Evolutionary conservation across 805 yeast genomes (phyloP), one percentile per base, ranked within the genome.

Genomic region (Komagataella ulmi): DNA sequence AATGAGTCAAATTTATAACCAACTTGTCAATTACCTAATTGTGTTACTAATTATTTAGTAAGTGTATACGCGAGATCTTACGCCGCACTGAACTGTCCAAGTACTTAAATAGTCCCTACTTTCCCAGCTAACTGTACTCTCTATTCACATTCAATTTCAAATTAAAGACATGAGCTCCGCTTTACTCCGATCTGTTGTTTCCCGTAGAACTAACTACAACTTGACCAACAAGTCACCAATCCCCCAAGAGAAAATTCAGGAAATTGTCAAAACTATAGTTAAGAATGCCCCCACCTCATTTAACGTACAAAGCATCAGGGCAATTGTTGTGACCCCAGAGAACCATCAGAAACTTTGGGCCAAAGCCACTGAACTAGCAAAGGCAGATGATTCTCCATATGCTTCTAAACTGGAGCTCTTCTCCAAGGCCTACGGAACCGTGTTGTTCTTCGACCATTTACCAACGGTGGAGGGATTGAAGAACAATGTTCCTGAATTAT

Each of bases 251-350:
- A 69, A 73, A 54, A 64, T 76, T 24, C 72, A 67, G 57, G 57
- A 59, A 36, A 56, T 71, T 45, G 73, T 75, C n/a, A 70, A 71
- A 59, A 62, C 66, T 30, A 66, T 75, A 47, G 66, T 76, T 51
- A 74, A 71, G 59, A 63, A 71, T 57, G 72, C 76, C 14, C 81
- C 81, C 59, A 71, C 78, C 18, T 61, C 75, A 24, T 76, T 74
- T 71, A 76, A 76, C 68, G 69, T 74, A 47, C 81, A 76, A 63
- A 66, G 71, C 48, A 65, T 69, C 59, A 70, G 80, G 49, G 80
- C 80, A 19, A 59, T 74, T 21, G 68, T 76, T 54, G 48, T 76
- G 49, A 69, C 73, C 50, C 79, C 77, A 54, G 71, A 61, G 2
- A 56, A 71, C 48, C 79, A 74, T 67, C 69, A 66, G 53, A 56